Evolutionary conservation across 208 protist species (phyloP).

Genomic region (Spongospora subterranea): DNA sequence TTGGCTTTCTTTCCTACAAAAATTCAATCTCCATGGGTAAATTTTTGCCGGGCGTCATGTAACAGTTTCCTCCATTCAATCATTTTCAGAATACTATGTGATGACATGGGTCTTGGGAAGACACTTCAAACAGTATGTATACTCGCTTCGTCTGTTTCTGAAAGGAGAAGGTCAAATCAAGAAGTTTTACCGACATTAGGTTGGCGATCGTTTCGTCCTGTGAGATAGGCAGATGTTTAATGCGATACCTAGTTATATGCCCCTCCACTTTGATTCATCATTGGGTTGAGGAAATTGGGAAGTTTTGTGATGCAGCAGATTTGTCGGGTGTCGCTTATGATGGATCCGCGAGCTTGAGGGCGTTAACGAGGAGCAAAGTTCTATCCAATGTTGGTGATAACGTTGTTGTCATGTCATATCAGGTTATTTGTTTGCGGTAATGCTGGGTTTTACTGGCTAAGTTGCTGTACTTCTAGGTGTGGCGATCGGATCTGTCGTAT

Average conservation of each 20-base stretch:
- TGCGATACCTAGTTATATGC: slow-evolving; percentile 76
- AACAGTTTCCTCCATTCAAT: neutral
- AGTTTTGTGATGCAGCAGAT: slow-evolving; percentile 74
- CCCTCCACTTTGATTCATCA: slow-evolving; percentile 83
- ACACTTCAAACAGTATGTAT: slow-evolving; percentile 86
- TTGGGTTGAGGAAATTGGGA: slow-evolving; percentile 83
- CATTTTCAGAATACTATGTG: slow-evolving; percentile 82
- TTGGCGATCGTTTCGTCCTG: neutral
- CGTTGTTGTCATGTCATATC: slow-evolving; percentile 44
- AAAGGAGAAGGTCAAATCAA: neutral
- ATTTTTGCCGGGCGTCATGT: neutral
- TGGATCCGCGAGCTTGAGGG: neutral
- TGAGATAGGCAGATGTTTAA: neutral
- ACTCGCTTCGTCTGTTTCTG: slow-evolving; percentile 71
- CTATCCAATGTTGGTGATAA: neutral
- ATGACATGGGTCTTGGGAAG: slow-evolving; percentile 89
- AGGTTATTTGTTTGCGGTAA: neutral
- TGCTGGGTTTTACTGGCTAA: neutral
- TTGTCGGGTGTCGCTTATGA: slow-evolving; percentile 9
- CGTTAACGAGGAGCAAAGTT: neutral
- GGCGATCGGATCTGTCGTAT: slow-evolving; percentile 76
- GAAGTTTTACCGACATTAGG: neutral
- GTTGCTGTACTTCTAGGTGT: slow-evolving; percentile 67
- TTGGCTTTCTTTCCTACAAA: slow-evolving; percentile 84
- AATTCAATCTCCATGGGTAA: slow-evolving; percentile 76